Base-by-base conservation (phyloP, 2,329 filamentous ascomycete species). In the Thielaviopsis cerberus region DNA sequence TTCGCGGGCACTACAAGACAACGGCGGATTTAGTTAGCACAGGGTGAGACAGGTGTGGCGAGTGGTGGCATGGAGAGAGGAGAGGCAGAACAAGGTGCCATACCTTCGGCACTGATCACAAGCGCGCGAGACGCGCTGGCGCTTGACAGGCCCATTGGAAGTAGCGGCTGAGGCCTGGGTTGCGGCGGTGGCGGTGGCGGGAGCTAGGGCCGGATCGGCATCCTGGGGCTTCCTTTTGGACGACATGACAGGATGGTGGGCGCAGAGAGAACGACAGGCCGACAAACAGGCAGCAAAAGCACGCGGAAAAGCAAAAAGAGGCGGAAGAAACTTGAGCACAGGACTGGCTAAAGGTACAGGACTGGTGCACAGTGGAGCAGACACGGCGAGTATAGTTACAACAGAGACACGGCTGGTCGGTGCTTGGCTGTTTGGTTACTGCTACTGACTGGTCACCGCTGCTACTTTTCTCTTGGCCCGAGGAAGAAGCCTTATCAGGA, bases 51-150 rank as follows among this genome's bases (percentile, higher is more conserved):
- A 30, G 27, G 27, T 11, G 27, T 11, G 5, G 27, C 11, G 27
- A 23, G 50, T 22, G 20, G 20, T 51, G 20, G 20, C 5, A 51
- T 23, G 48, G 20, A 11, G 20, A 22, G 20, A 22, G 27, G n/a
- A 17, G 37, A 15, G 13, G 41, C 1, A 57, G 45, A 13, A 45
- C 8, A 8, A 17, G 4, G 20, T 6, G 10, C 10, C 24, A 27
- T 48, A 57, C 55, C 55, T 74, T 53, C 83, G 76, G 65, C 83
- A 86, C 63, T 80, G 80, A 64, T 86, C 82, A 68, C 83, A 86
- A 34, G 83, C 83, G 61, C 82, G 73, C 26, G 82, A 85, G 7
- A 85, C 82, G 60, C 82, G 73, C 63, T 82, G 81, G 48, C 81
- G 75, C 68, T 84, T 85, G 62, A 68, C 64, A 34, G 70, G 70